phyloP scores from a whole-genome alignment of 1,284 basidiomycete species.

The Tetrapyrgos nigripes region DNA sequence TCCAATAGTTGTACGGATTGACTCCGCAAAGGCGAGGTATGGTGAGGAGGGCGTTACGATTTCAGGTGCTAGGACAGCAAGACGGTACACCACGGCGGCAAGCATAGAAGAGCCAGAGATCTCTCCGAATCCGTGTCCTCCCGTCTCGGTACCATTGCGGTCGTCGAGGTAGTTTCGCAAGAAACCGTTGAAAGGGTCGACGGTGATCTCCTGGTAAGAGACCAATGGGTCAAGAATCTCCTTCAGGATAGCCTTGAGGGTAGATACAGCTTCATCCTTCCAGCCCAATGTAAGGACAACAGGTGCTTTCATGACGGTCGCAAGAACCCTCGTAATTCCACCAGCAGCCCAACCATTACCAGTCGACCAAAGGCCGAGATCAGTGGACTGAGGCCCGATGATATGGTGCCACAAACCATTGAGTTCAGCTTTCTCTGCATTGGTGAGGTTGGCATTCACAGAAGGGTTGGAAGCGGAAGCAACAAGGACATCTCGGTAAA shows the following conservation, averaged over 20 bases:
- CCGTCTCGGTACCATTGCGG: slow-evolving; percentile 30
- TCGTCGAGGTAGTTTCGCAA: slow-evolving; percentile 46
- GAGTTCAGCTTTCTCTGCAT: too few relatives aligned
- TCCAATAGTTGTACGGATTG: slow-evolving; percentile 24
- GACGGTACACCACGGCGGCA: slow-evolving; percentile 50
- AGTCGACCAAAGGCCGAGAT: slow-evolving; percentile 61
- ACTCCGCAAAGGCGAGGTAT: slow-evolving; percentile 32
- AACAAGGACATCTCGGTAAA: slow-evolving; percentile 51
- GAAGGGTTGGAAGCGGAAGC: slow-evolving; percentile 31
- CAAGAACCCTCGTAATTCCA: slow-evolving; percentile 52
- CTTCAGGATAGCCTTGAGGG: slow-evolving; percentile 47
- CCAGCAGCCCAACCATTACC: slow-evolving; percentile 48
- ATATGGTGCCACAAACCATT: slow-evolving; percentile 54
- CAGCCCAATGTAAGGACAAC: slow-evolving; percentile 30
- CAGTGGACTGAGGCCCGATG: slow-evolving; percentile 46
- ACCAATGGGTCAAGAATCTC: slow-evolving; percentile 57
- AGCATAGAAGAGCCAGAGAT: slow-evolving; percentile 49
- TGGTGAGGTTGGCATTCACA: slow-evolving; percentile 15
- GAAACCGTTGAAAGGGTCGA: slow-evolving; percentile 51
- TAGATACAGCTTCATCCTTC: slow-evolving; percentile 31
- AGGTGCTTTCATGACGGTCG: slow-evolving; percentile 49
- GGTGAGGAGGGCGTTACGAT: slow-evolving; percentile 16
- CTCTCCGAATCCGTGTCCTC: slow-evolving; percentile 45
- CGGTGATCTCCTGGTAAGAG: slow-evolving; percentile 35
- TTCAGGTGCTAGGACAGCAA: slow-evolving; percentile 28